phyloP scores from a whole-genome alignment of 306 rosid genomes.

The Arachis stenosperma region DNA sequence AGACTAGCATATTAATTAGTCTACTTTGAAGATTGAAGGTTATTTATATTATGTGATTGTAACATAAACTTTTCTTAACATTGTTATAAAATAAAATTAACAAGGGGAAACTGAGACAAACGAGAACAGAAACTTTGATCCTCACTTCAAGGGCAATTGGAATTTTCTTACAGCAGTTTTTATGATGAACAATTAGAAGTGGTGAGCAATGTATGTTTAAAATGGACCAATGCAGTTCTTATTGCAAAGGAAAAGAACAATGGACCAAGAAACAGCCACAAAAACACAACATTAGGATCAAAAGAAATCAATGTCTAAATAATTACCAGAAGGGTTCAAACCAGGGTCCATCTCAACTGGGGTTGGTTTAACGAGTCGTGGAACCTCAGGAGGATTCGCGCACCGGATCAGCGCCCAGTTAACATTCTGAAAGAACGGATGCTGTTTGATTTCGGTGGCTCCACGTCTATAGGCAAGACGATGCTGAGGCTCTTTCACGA shows the following conservation, averaged over 20 bases:
- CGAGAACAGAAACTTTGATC: slow-evolving; percentile 49
- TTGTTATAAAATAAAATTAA: no score
- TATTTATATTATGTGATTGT: no score
- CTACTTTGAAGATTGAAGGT: no score
- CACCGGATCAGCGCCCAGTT: slow-evolving; percentile 98
- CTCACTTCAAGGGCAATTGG: slow-evolving; percentile 51
- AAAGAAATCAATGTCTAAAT: slow-evolving; percentile 95
- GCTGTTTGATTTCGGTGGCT: slow-evolving; percentile 92
- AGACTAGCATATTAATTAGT: no score
- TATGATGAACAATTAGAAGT: slow-evolving; percentile 43
- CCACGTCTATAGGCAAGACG: slow-evolving; percentile 97
- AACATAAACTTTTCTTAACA: no score
- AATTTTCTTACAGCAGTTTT: slow-evolving; percentile 42
- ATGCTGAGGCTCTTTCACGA: slow-evolving; percentile 97
- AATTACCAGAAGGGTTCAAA: slow-evolving; percentile 82
- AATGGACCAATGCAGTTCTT: slow-evolving; percentile 27
- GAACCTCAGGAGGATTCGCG: slow-evolving; percentile 85
- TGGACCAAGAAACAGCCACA: slow-evolving; percentile 41
- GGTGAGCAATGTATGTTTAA: slow-evolving; percentile 1
- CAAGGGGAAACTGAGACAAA: background rate
- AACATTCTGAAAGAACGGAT: slow-evolving; percentile 91
- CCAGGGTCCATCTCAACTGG: slow-evolving; percentile 55
- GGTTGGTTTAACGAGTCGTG: slow-evolving; percentile 50
- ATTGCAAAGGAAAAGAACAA: slow-evolving; percentile 56
- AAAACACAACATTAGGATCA: slow-evolving; percentile 49